These are phyloP conservation scores for Rhizopogon roseolus DNA, from an alignment of 768 basidiomycete genomes.

Conservation along the genomic window DNA sequence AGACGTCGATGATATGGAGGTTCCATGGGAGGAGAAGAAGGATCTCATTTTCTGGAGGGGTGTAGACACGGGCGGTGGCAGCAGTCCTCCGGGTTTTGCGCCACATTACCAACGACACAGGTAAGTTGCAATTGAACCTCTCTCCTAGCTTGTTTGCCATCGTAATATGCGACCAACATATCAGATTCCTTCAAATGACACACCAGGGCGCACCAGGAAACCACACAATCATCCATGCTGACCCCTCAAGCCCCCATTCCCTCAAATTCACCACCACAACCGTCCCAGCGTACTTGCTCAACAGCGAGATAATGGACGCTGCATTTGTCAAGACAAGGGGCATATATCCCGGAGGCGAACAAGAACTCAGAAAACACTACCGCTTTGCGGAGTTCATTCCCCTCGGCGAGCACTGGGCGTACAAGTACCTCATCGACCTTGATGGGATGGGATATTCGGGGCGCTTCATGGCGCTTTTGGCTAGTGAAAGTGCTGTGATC, in stretches of 20 bases:
- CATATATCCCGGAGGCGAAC: conserved; percentile 74
- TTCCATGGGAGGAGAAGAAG: conserved; percentile 83
- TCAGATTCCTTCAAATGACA: conserved; percentile 72
- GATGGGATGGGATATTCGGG: conserved; percentile 97
- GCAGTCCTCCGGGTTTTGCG: conserved; percentile 78
- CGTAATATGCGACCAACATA: background rate
- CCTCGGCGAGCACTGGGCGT: conserved; percentile 84
- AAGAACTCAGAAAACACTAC: conserved; percentile 57
- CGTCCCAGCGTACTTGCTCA: conserved; percentile 60
- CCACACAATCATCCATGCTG: conserved; percentile 64
- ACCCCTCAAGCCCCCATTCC: conserved; percentile 46
- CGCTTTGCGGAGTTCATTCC: conserved; percentile 73
- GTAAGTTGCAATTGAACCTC: conserved; percentile 27
- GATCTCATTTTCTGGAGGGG: conserved; percentile 93
- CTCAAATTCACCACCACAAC: conserved; percentile 52
- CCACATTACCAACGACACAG: conserved; percentile 84
- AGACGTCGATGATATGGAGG: conserved; percentile 80
- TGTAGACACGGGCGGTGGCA: conserved; percentile 92
- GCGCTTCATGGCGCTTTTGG: conserved; percentile 79
- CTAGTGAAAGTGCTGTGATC: conserved; percentile 84
- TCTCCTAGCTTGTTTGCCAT: conserved; percentile 1
- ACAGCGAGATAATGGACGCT: conserved; percentile 79
- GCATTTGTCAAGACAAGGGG: conserved; percentile 80
- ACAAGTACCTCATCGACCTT: conserved; percentile 89
- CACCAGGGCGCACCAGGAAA: conserved; percentile 44